These are phyloP conservation scores for Fusarium keratoplasticum DNA, from an alignment of 2,329 filamentous ascomycete genomes.

Conservation along the genomic window DNA sequence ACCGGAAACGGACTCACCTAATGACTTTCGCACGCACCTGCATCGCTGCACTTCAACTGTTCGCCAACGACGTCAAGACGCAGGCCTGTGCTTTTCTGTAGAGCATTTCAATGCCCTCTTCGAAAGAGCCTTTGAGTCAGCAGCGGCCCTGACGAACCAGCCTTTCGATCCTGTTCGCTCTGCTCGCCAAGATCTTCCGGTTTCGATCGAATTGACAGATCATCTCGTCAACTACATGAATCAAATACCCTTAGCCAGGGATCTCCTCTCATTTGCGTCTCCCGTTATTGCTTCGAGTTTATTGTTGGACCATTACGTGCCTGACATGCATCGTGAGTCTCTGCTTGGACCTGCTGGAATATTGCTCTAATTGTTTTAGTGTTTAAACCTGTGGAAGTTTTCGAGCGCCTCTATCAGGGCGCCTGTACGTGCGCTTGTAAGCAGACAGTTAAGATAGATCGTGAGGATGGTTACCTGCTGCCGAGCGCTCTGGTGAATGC, in stretches of 20 bases:
- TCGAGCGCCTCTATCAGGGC: neutral
- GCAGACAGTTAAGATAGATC: neutral
- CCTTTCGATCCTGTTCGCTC: neutral
- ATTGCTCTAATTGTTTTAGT: neutral
- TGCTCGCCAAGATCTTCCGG: constrained; percentile 1
- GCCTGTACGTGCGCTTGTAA: neutral
- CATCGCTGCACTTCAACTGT: neutral
- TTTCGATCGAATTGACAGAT: neutral
- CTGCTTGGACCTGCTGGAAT: neutral
- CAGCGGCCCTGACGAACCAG: neutral
- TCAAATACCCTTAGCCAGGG: neutral
- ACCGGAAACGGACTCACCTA: neutral
- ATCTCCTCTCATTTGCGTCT: constrained; percentile 5
- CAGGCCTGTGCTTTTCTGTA: neutral
- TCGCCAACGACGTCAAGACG: neutral
- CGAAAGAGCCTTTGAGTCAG: constrained; percentile 5
- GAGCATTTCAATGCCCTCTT: constrained; percentile 1
- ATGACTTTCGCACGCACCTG: neutral
- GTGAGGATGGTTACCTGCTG: neutral
- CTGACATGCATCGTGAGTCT: neutral
- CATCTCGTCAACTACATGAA: constrained; percentile 1
- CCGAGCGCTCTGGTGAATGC: constrained; percentile 1
- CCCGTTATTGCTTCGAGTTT: constrained; percentile 4
- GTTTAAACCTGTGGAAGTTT: neutral
- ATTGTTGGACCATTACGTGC: constrained; percentile 3